Evolutionary conservation across 1,139 yeast species (phyloP), one percentile per base, ranked within the genome.

Genomic region (Casaregolazyma suthepensis): DNA sequence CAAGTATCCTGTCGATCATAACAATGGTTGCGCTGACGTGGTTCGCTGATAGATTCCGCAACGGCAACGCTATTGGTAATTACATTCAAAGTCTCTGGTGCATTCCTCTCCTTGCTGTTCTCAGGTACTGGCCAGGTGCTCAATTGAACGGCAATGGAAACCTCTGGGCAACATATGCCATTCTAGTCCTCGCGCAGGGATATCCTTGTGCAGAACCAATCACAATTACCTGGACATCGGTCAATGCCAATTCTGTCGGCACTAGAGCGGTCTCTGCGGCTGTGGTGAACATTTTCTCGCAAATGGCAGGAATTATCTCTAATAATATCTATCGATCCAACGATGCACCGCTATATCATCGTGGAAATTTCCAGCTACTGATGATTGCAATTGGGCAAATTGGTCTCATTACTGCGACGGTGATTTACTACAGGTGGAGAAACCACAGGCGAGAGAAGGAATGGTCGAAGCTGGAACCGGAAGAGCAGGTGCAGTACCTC

Each of bases 201-300:
- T 74, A 73, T 48, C 70, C 74, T 1, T 81, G 80, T 54, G 72
- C 75, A 29, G 79, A 81, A 65, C 82, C 86, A 1, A 72, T 82
- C 50, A 70, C 76, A 59, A 83, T 81, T 45, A 70, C 81, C 3
- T 80, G 86, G 83, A 75, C 78, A 49, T 80, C 86, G 1, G 69
- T 78, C 53, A 83, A 82, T 61, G 74, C 86, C n/a, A 79, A 80
- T 59, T 74, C 83, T 35, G 81, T 83, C 29, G 69, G 81, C 40
- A 72, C 79, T 4, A 72, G 89, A 58, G 78, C 87, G 0, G 77
- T 83, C 6, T 73, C 82, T 26, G 76, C 85, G 1, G 83, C 88
- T 0, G 56, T 82, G 43, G 82, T 81, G 66, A 83, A 83, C 63
- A 81, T 83, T 71, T 74, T 74, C 59, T 82, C 79, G 1, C 89